These are phyloP conservation scores for Leptodermis oblonga DNA, from an alignment of 257 asterid species.

Conservation along the genomic window DNA sequence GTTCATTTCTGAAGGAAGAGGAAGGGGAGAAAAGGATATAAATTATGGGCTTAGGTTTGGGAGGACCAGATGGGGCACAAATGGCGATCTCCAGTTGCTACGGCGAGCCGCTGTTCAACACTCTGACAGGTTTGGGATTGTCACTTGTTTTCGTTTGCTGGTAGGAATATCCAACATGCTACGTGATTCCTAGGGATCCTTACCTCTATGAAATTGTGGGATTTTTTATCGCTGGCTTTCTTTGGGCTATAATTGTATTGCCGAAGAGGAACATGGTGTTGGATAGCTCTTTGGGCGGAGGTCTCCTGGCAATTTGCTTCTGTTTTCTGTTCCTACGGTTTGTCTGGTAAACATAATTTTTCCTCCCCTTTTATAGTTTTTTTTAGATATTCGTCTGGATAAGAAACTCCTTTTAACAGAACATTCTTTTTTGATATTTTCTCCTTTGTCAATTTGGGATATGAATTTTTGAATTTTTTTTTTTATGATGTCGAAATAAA, in stretches of 20 bases:
- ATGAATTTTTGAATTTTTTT: no score
- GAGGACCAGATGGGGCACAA: slow-evolving; percentile 65
- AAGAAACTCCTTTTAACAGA: background rate
- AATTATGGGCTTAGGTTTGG: slow-evolving; percentile 58
- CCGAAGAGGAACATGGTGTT: slow-evolving; percentile 56
- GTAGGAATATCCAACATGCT: slow-evolving; percentile 46
- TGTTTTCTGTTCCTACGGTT: slow-evolving; percentile 59
- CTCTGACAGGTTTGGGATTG: slow-evolving; percentile 74
- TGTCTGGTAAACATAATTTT: slow-evolving; percentile 23
- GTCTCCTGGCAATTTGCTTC: slow-evolving; percentile 61
- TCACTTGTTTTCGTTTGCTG: slow-evolving; percentile 59
- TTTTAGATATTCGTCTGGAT: no score
- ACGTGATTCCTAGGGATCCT: slow-evolving; percentile 36
- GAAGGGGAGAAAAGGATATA: slow-evolving; percentile 42
- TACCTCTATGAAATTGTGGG: slow-evolving; percentile 64
- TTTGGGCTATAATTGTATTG: slow-evolving; percentile 72
- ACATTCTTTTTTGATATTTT: background rate
- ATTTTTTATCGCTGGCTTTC: slow-evolving; percentile 63
- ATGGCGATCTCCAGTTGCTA: slow-evolving; percentile 81
- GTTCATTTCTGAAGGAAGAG: no score
- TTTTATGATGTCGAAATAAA: no score
- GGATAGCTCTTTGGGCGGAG: slow-evolving; percentile 52
- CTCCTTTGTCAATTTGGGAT: background rate
- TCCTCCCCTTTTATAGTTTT: no score
- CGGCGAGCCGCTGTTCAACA: slow-evolving; percentile 78